phyloP scores from a whole-genome alignment of 2,329 filamentous ascomycete species.

The Plenodomus biglobosus region DNA sequence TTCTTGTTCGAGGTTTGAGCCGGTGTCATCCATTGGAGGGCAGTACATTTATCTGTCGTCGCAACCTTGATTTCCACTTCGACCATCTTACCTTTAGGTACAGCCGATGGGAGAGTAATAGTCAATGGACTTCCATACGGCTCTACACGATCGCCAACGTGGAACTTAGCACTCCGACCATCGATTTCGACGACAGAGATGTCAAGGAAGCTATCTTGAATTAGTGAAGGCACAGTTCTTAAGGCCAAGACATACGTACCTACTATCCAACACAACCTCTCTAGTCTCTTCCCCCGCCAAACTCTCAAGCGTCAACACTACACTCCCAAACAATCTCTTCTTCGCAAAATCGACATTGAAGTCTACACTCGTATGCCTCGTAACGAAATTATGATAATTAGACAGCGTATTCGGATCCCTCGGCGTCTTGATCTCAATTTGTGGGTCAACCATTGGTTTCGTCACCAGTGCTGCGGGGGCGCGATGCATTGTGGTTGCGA shows the following conservation, averaged over 20 bases:
- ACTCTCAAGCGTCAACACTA: slow-evolving; percentile 74
- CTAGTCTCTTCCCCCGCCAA: slow-evolving; percentile 71
- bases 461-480: slow-evolving; percentile 37
- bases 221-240: neutral
- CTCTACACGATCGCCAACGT: slow-evolving; percentile 67
- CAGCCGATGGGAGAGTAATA: slow-evolving; percentile 55
- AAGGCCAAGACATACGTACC: slow-evolving; percentile 28
- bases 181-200: slow-evolving; percentile 72
- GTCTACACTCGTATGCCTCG: slow-evolving; percentile 77
- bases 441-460: slow-evolving; percentile 42
- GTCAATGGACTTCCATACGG: slow-evolving; percentile 75
- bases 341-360: slow-evolving; percentile 82
- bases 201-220: slow-evolving; percentile 61
- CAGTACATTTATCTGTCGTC: slow-evolving; percentile 86
- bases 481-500: slow-evolving; percentile 27
- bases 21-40: slow-evolving; percentile 91
- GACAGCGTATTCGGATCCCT: slow-evolving; percentile 88
- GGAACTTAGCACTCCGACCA: slow-evolving; percentile 66
- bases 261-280: slow-evolving; percentile 87
- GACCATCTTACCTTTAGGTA: slow-evolving; percentile 51
- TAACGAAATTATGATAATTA: slow-evolving; percentile 88
- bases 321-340: slow-evolving; percentile 74
- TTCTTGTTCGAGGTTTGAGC: slow-evolving; percentile 94
- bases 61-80: slow-evolving; percentile 58
- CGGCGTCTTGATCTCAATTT: slow-evolving; percentile 46